Evolutionary conservation across 164 flowering plant species (phyloP), one percentile per base, ranked within the genome.

Genomic region (Malania oleifera): DNA sequence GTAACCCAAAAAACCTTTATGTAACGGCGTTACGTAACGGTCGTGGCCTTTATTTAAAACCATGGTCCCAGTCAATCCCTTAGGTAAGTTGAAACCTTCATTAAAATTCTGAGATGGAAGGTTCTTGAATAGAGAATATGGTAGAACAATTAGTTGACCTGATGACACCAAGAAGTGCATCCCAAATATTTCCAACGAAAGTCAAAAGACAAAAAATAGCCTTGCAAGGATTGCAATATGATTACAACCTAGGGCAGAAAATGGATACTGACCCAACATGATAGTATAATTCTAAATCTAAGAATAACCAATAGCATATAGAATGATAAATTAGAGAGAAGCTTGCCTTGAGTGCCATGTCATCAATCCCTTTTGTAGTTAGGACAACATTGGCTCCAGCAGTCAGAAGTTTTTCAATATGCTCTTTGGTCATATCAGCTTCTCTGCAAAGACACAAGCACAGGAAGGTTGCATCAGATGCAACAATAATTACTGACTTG

Each of bases 361-460:
- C 99, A 75, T 95, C 99, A 69, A 95, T 91, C 62, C 91, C 99
- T 70, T 95, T 95, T 7, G 98, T 83, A 13, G 99, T 95, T 39
- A 95, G 70, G 56, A 95, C 67, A 54, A 95, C 98, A 83, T 91
- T 95, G 23, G 99, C 98, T 52, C 98, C 96, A 41, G 99, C 96
- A 73, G 85, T 89, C 60, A 91, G 71, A 67, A 91, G 79, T 63
- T 91, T 95, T 68, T 91, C 95, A 64, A 95, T 91, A 9, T 97
- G 86, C 72, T 88, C 99, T 68, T 93, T 93, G 10, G 91, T 88
- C 82, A 84, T 82, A 72, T 95, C 96, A 72, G 99, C 89, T 73
- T 91, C 99, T 59, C 99, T 95, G 81, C 57, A 54, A 70, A 66
- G 20, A 57, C 39, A 59, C 10, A 50, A 41, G n/a, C 37, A 41